A percentile compares a stretch with the other conserved stretches of the same genome.
Evolutionary conservation across 805 yeast genomes (phyloP).

Genomic region (Wickerhamiella nectarea): DNA sequence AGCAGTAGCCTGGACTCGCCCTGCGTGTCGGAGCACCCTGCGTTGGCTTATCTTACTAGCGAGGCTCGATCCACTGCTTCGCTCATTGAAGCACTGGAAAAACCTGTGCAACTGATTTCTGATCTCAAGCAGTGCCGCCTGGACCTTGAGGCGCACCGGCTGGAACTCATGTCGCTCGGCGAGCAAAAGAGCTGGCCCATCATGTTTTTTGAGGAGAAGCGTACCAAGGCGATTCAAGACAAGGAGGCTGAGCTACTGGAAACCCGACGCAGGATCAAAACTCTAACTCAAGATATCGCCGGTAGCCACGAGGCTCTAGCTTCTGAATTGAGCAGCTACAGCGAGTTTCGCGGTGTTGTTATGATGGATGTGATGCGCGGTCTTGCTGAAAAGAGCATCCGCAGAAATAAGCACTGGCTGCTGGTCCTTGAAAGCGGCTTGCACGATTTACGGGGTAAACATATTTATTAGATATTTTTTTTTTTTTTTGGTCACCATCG

Average conservation of each 20-base stretch:
- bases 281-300: slow-evolving; percentile 23
- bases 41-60: slow-evolving; percentile 4
- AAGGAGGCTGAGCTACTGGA: slow-evolving; percentile 22
- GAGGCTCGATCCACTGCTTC: slow-evolving; percentile 13
- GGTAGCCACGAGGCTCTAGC: slow-evolving; percentile 28
- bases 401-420: not conserved
- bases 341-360: slow-evolving; percentile 25
- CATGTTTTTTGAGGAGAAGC: slow-evolving; percentile 24
- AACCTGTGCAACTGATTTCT: slow-evolving; percentile 21
- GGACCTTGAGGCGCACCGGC: slow-evolving; percentile 17
- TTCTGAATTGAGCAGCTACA: slow-evolving; percentile 27
- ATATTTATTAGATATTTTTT: too few relatives aligned
- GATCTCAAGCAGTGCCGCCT: slow-evolving; percentile 19
- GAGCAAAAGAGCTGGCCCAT: slow-evolving; percentile 23
- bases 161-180: slow-evolving; percentile 17
- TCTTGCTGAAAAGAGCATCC: slow-evolving; percentile 6
- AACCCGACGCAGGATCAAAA: slow-evolving; percentile 21
- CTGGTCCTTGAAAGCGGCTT: not conserved
- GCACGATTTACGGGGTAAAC: not conserved
- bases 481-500: too few relatives aligned
- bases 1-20: slow-evolving; percentile 7
- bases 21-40: not conserved
- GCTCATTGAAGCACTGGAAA: slow-evolving; percentile 19
- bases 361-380: slow-evolving; percentile 18
- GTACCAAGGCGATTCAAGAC: slow-evolving; percentile 23